Conservation (phyloP, 2,329 filamentous ascomycete genomes). For the Thielaviopsis populi region DNA sequence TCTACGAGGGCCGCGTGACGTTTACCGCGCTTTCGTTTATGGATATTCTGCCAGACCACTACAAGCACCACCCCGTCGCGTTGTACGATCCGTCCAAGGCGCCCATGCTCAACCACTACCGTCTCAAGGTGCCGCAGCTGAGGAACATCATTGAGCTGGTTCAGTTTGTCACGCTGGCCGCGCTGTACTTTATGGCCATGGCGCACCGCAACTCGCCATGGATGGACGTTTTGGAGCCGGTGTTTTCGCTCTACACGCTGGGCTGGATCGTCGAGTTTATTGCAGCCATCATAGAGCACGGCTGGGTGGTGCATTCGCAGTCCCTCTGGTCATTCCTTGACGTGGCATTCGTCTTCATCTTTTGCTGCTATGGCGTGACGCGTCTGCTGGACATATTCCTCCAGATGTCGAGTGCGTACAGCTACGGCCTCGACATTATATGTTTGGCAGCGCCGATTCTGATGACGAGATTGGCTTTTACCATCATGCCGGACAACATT, state of each 20-base stretch:
- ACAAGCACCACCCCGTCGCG: conserved; percentile 54
- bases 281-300: conserved; percentile 50
- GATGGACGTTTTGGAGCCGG: conserved; percentile 30
- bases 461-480: conserved; percentile 56
- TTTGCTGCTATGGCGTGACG: conserved; percentile 43
- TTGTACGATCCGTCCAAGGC: conserved; percentile 53
- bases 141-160: conserved; percentile 49
- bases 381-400: conserved; percentile 41
- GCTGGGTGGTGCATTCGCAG: conserved; percentile 53
- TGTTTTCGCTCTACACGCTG: conserved; percentile 48
- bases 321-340: conserved; percentile 64
- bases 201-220: conserved; percentile 37
- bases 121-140: conserved; percentile 53
- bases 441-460: conserved; percentile 54
- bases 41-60: conserved; percentile 59
- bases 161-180: conserved; percentile 50
- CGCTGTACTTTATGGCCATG: conserved; percentile 51
- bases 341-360: conserved; percentile 51
- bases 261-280: conserved; percentile 56
- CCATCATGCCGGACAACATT: conserved; percentile 59
- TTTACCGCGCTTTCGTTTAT: conserved; percentile 57
- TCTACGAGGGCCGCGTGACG: conserved; percentile 52
- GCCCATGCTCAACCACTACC: conserved; percentile 54
- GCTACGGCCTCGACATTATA: conserved; percentile 48
- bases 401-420: conserved; percentile 28